Percentiles rank a stretch among this genome's conserved stretches.
Evolutionary conservation across 179 eudicot genomes (phyloP).

Genomic region (Spinacia oleracea): DNA sequence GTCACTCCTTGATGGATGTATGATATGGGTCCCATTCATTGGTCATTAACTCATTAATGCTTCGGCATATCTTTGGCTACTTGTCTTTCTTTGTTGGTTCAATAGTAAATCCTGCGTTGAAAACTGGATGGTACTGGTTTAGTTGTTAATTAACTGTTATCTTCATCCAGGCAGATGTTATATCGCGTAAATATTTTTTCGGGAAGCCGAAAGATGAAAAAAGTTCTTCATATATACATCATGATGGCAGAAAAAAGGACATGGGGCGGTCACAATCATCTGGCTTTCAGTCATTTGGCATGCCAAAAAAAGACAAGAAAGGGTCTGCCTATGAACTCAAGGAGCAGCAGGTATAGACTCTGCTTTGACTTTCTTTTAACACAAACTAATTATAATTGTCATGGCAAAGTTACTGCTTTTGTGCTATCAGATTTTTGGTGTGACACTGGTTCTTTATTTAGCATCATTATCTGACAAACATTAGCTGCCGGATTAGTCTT

Average conservation of each 20-base stretch:
- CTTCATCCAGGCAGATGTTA: conserved; percentile 47
- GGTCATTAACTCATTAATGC: not conserved
- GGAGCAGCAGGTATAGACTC: conserved; percentile 71
- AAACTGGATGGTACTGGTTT: not conserved
- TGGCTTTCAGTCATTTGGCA: conserved; percentile 45
- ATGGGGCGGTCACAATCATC: conserved; percentile 51
- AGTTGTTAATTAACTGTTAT: conserved; percentile 15
- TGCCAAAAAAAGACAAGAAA: conserved; percentile 58
- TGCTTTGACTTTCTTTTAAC: not conserved
- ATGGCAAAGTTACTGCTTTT: not conserved
- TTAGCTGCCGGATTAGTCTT: not conserved
- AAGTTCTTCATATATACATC: conserved; percentile 32
- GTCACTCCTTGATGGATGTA: not conserved
- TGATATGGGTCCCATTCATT: not conserved
- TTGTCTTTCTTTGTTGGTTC: not conserved
- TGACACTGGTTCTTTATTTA: not conserved
- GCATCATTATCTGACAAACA: not conserved
- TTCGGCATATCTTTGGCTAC: not conserved
- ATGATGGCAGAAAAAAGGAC: conserved; percentile 36
- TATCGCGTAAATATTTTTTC: conserved; percentile 39
- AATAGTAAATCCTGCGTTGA: not conserved
- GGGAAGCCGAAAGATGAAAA: conserved; percentile 50
- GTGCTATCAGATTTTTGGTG: not conserved
- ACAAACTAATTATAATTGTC: not conserved
- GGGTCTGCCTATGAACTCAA: conserved; percentile 55